Percentiles rank a stretch among this genome's conserved stretches.
These are phyloP conservation scores for Erysiphe pisi DNA, from an alignment of 2,329 filamentous ascomycete species.

Conservation along the genomic window DNA sequence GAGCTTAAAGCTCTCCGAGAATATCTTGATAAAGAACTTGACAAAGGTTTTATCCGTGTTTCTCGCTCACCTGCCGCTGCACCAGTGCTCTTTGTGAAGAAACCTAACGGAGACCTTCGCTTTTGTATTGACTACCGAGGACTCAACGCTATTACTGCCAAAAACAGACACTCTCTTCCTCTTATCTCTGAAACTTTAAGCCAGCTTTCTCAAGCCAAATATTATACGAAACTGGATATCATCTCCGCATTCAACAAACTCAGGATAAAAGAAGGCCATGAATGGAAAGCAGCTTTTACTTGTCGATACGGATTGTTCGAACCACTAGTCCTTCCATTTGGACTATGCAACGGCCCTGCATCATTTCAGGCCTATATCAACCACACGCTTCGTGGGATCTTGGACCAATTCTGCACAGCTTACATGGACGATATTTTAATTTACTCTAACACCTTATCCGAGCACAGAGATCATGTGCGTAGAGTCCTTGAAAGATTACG, in stretches of 20 bases:
- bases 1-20: neutral
- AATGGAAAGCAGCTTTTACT: constrained; percentile 25
- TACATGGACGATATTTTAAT: constrained; percentile 20
- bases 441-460: neutral
- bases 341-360: constrained; percentile 17
- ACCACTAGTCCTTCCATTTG: neutral
- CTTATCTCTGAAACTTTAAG: neutral
- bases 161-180: neutral
- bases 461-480: neutral
- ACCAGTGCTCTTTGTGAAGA: neutral
- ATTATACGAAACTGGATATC: neutral
- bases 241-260: constrained; percentile 19
- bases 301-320: constrained; percentile 25
- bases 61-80: neutral
- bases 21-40: neutral
- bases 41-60: neutral
- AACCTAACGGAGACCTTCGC: neutral
- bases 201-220: neutral
- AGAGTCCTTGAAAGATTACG: neutral
- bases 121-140: neutral
- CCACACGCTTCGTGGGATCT: neutral
- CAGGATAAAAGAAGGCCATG: constrained; percentile 14
- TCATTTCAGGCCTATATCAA: constrained; percentile 7
- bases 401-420: constrained; percentile 9
- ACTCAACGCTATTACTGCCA: neutral